Conservation (phyloP, 352 stramenopile species). For the Phytophthora citrophthora region DNA sequence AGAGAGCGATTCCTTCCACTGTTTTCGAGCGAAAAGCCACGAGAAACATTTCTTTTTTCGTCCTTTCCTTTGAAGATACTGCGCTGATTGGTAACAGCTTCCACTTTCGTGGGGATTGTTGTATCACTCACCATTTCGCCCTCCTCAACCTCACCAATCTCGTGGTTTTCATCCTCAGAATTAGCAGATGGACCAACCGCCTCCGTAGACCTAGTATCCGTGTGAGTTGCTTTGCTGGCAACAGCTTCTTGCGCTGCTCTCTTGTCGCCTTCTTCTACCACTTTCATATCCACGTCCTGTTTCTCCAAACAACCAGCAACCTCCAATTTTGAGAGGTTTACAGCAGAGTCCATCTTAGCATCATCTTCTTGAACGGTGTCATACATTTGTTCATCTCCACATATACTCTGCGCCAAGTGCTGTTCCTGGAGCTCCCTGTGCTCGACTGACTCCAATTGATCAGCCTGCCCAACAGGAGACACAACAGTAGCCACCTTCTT, state of each 20-base stretch:
- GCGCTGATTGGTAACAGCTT: background rate
- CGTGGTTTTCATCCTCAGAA: too few species aligned
- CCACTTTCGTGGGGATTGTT: background rate
- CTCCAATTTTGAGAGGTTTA: conserved; percentile 7
- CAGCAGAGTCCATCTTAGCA: conserved; percentile 12
- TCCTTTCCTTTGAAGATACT: conserved; percentile 1
- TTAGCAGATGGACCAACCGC: background rate
- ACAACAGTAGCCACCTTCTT: background rate
- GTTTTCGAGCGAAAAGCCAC: background rate
- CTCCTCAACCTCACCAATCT: conserved; percentile 30
- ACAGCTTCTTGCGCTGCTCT: background rate
- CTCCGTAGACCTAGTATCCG: background rate
- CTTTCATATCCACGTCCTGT: conserved; percentile 26
- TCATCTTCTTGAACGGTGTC: conserved; percentile 3
- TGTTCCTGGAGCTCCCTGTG: background rate
- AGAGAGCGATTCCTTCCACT: conserved; percentile 5
- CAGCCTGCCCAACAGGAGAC: background rate
- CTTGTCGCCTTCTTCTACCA: background rate
- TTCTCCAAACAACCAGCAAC: conserved; percentile 1
- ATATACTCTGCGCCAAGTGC: background rate
- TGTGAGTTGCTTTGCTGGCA: background rate
- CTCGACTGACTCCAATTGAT: background rate
- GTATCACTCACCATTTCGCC: conserved; percentile 33
- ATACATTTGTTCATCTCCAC: conserved; percentile 1
- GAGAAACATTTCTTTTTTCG: background rate